Percentiles rank a stretch among this genome's conserved stretches.
These are phyloP conservation scores for Loxodes magnus DNA, from an alignment of 73 alveolate genomes.

Conservation along the genomic window DNA sequence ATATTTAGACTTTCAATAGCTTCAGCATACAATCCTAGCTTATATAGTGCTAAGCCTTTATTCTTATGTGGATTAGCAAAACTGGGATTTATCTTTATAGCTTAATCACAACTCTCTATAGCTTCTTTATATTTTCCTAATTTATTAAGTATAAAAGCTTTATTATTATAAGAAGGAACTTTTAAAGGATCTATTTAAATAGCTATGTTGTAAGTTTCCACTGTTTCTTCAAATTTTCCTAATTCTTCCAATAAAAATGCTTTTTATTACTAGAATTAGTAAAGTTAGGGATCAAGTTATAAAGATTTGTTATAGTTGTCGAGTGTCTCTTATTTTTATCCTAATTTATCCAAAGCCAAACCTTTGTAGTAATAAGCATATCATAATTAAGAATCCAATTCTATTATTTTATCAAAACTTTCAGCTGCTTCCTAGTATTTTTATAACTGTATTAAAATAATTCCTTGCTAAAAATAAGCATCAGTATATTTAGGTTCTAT, in stretches of 20 bases:
- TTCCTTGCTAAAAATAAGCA: neutral
- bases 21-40: conserved; percentile 1
- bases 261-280: neutral
- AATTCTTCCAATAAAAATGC: neutral
- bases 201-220: neutral
- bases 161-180: too few relatives aligned
- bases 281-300: neutral
- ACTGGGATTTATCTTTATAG: neutral
- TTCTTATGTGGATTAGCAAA: neutral
- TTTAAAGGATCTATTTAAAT: neutral
- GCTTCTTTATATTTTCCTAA: neutral
- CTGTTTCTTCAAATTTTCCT: neutral
- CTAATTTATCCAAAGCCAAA: neutral
- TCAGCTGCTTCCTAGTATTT: neutral
- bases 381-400: neutral
- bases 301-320: neutral
- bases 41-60: neutral
- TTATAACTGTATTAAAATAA: neutral
- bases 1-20: too few relatives aligned
- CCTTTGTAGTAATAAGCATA: neutral
- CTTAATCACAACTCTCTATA: neutral
- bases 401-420: neutral
- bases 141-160: too few relatives aligned
- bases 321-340: neutral
- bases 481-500: neutral